Evolutionary conservation across 345 rosid species (phyloP).

Genomic region (Noccaea bulbosa): DNA sequence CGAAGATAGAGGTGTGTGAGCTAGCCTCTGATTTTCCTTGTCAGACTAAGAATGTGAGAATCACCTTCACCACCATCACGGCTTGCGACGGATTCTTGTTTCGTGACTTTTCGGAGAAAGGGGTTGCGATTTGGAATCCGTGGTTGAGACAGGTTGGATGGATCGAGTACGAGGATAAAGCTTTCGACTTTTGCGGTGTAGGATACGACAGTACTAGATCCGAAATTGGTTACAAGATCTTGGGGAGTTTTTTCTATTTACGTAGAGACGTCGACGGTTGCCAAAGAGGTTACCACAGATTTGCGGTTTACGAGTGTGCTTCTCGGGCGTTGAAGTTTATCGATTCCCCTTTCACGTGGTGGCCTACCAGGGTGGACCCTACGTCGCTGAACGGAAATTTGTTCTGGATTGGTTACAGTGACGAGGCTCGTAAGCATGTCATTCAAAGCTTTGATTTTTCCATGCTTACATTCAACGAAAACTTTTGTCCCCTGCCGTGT

Average conservation of each 20-base stretch:
- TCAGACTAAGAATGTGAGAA: background rate
- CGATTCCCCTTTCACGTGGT: background rate
- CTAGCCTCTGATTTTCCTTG: background rate
- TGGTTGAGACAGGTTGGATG: slow-evolving; percentile 8
- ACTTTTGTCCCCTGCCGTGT: slow-evolving; percentile 22
- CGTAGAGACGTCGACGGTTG: background rate
- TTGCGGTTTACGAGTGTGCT: slow-evolving; percentile 12
- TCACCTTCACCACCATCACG: background rate
- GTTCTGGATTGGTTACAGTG: background rate
- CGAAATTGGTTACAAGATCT: slow-evolving; percentile 27
- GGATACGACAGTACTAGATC: slow-evolving; percentile 7
- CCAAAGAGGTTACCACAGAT: background rate
- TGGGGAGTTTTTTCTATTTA: background rate
- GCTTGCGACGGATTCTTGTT: slow-evolving; percentile 14
- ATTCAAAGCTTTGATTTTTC: slow-evolving; percentile 30
- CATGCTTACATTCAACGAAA: background rate
- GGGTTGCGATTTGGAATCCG: slow-evolving; percentile 4
- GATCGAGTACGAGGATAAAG: background rate
- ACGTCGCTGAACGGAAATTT: slow-evolving; percentile 27
- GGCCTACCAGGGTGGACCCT: background rate
- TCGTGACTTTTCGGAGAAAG: background rate
- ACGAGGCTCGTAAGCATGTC: background rate
- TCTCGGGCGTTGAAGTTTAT: slow-evolving; percentile 7
- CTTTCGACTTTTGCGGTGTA: background rate
- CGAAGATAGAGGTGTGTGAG: background rate